Evolutionary conservation across 805 yeast genomes (phyloP).

Genomic region (Sungouiella thailandica): DNA sequence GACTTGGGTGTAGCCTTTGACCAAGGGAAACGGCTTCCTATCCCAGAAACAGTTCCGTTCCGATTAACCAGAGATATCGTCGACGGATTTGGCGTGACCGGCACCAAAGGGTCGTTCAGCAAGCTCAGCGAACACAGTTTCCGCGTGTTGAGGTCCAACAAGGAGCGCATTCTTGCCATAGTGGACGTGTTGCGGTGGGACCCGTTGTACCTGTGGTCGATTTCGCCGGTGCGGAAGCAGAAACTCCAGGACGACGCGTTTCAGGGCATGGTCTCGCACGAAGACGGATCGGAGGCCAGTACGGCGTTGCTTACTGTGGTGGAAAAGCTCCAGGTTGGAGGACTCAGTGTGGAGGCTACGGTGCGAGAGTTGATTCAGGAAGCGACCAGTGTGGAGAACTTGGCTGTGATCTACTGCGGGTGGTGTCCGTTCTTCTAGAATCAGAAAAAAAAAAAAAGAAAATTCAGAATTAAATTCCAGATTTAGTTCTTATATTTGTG

Average conservation of each 20-base stretch:
- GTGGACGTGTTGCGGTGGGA: conserved; percentile 86
- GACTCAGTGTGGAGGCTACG: conserved; percentile 75
- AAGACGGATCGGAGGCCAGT: conserved; percentile 67
- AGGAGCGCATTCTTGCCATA: conserved; percentile 70
- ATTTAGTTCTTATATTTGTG: no score
- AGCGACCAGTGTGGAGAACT: conserved; percentile 62
- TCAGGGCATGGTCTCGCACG: conserved; percentile 18
- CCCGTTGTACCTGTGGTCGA: conserved; percentile 88
- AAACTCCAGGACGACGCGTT: conserved; percentile 42
- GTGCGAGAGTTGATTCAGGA: conserved; percentile 76
- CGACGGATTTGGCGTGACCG: conserved; percentile 91
- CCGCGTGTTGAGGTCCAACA: conserved; percentile 57
- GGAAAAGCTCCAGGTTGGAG: conserved; percentile 60
- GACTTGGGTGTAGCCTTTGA: conserved; percentile 97
- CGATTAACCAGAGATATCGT: conserved; percentile 84
- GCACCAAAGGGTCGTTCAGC: conserved; percentile 71
- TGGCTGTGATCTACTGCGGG: conserved; percentile 75
- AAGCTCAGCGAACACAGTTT: conserved; percentile 71
- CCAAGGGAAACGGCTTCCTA: conserved; percentile 76
- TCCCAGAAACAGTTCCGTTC: conserved; percentile 94
- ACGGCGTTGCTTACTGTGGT: conserved; percentile 71
- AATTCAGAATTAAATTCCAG: no score
- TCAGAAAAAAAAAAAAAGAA: neutral
- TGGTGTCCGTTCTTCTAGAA: conserved; percentile 71
- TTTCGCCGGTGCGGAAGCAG: conserved; percentile 66